Evolutionary conservation across 805 yeast species (phyloP).

Genomic region (Candida chauliodis): DNA sequence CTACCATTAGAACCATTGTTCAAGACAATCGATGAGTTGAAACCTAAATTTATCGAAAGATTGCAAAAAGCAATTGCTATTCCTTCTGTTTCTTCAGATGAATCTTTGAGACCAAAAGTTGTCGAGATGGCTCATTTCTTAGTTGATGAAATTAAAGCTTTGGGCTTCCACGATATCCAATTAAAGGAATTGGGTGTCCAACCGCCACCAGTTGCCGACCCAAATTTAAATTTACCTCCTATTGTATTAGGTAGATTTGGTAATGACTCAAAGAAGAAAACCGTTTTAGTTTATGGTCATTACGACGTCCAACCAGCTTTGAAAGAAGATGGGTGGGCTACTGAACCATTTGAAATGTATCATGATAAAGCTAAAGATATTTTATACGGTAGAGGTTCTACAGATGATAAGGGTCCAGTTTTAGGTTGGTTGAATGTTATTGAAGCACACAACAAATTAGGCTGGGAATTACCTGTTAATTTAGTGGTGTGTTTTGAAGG

Average conservation of each 20-base stretch:
- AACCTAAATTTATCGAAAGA: constrained; percentile 69
- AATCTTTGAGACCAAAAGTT: constrained; percentile 81
- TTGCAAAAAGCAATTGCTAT: constrained; percentile 85
- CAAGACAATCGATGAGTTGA: constrained; percentile 66
- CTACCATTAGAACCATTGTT: constrained; percentile 46
- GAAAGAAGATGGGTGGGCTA: constrained; percentile 89
- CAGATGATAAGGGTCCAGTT: constrained; percentile 98
- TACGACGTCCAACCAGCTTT: constrained; percentile 98
- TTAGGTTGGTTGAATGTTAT: constrained; percentile 93
- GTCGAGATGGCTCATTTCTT: constrained; percentile 86
- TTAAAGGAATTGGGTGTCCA: constrained; percentile 82
- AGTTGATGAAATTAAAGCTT: constrained; percentile 56
- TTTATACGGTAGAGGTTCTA: constrained; percentile 88
- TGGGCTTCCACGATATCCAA: constrained; percentile 83
- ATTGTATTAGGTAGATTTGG: constrained; percentile 91
- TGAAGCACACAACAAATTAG: constrained; percentile 84
- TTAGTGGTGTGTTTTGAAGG: constrained; percentile 93
- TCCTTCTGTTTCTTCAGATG: constrained; percentile 93
- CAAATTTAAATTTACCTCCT: constrained; percentile 80
- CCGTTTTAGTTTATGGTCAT: constrained; percentile 90
- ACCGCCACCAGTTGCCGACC: constrained; percentile 80
- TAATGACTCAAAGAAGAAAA: constrained; percentile 75
- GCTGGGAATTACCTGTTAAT: constrained; percentile 89
- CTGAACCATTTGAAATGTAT: constrained; percentile 81
- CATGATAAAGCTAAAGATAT: constrained; percentile 58